Evolutionary conservation across 208 protist genomes (phyloP), one percentile per base, ranked within the genome.

Genomic region (Trypanosoma platydactyli): DNA sequence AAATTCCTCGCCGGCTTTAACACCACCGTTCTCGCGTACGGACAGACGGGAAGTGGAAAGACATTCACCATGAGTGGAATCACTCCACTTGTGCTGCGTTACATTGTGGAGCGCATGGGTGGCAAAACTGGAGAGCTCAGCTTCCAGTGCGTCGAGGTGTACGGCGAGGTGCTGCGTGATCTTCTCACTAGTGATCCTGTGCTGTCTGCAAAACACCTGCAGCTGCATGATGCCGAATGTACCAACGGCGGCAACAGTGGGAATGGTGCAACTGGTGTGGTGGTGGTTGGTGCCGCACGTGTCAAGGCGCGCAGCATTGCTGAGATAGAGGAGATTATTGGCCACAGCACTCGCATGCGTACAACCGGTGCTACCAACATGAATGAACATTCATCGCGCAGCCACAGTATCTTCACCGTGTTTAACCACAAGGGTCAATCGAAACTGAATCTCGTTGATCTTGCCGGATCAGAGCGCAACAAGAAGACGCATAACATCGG

Each of bases 11-110:
- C 77, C 53, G 94, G 94, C 44, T 97, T 86, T 75, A 98, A 97
- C 53, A 77, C 92, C 9, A 97, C 94, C 3, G 80, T 97, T 22
- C 80, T 98, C 40, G 94, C 92, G 24, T 98, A 98, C 71, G 97
- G 95, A 1, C 97, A 98, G 73, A 98, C 95, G 11, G 92, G 94
- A 3, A 94, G 89, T 1, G 97, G 97, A 33, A 98, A 98, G 69
- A 98, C 95, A 18, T 94, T 81, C 74, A 98, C 96, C 22, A 97
- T 98, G 79, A 81, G 56, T 59, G 74, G 75, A 20, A 66, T 86
- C 5, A 74, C 79, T 1, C 68, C 81, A 9, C 83, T 94, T n/a
- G 77, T 97, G 40, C 67, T 98, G 29, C 71, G 80, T 2, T 79
- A 95, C 53, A 77, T 98, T 24, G 77, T 97, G 1, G 72, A 83